phyloP scores from a whole-genome alignment of 352 stramenopile species.

The Aphanomyces astaci region DNA sequence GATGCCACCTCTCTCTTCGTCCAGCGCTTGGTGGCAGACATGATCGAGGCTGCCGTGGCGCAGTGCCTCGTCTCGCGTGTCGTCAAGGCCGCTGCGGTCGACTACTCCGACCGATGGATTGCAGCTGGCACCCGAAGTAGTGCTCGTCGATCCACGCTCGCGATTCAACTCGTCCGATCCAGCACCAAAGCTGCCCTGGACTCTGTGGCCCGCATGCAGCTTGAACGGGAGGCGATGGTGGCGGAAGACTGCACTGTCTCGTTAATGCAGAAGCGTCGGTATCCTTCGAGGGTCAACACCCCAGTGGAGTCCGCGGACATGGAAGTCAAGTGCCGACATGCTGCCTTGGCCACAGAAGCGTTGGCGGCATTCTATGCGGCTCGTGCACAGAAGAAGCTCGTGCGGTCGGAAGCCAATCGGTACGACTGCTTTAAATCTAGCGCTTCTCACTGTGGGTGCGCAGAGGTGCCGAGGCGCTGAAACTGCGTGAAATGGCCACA shows the following conservation, averaged over 20 bases:
- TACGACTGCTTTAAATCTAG: neutral
- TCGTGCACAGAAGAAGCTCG: neutral
- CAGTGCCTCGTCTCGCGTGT: neutral
- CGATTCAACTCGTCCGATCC: constrained; percentile 3
- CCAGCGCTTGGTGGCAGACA: neutral
- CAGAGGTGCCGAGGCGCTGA: constrained; percentile 3
- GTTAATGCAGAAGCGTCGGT: too few relatives aligned
- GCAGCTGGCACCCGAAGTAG: neutral
- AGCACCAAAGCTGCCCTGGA: neutral
- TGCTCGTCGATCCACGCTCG: neutral
- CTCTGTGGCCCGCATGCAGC: neutral
- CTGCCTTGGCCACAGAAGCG: constrained; percentile 2
- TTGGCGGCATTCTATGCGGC: constrained; percentile 11
- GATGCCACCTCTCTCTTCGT: neutral
- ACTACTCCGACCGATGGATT: neutral
- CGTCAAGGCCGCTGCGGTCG: neutral
- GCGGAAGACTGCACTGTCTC: neutral
- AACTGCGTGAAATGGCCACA: neutral
- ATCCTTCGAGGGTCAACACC: too few relatives aligned
- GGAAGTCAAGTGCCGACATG: neutral
- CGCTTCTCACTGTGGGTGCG: neutral
- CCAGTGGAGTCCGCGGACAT: neutral
- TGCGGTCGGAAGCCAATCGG: constrained; percentile 5
- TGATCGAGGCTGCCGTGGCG: neutral
- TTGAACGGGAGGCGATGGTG: neutral